Conservation (phyloP, 2,329 filamentous ascomycete genomes). For the Arthrobotrys sphaeroides region DNA sequence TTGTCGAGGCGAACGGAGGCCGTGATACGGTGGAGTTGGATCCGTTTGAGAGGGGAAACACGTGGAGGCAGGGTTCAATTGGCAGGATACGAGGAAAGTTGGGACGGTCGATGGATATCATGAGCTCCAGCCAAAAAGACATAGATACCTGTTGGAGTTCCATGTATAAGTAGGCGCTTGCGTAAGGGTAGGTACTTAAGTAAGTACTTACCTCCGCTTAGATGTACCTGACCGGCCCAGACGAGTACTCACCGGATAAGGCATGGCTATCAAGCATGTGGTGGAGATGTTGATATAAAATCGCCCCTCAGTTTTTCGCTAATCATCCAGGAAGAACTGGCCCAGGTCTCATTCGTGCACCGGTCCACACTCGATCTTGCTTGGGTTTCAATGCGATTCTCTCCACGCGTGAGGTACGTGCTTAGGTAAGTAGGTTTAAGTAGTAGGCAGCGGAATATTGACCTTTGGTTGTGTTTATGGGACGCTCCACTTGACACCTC, state of each 20-base stretch:
- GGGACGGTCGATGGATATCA: too few species aligned
- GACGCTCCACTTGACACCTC: not conserved
- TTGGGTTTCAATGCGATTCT: not conserved
- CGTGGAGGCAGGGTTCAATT: too few species aligned
- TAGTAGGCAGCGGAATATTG: not conserved
- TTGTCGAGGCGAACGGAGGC: not conserved
- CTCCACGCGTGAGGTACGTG: not conserved
- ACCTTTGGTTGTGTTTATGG: not conserved
- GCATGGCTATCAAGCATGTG: too few species aligned
- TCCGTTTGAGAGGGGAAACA: not conserved
- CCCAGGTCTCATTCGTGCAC: not conserved
- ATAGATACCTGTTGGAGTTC: too few species aligned
- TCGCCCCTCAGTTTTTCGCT: constrained; percentile 3
- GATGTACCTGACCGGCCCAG: too few species aligned
- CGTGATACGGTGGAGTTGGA: not conserved
- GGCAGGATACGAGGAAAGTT: not conserved
- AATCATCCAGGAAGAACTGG: not conserved
- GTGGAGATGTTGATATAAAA: not conserved
- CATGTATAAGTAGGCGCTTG: too few species aligned
- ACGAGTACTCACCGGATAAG: too few species aligned
- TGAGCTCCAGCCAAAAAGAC: too few species aligned
- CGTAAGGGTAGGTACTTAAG: not conserved
- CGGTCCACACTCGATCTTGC: not conserved
- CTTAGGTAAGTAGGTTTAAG: not conserved
- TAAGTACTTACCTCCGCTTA: not conserved